phyloP scores from a whole-genome alignment of 2,329 filamentous ascomycete genomes.

The Talaromyces sp. region DNA sequence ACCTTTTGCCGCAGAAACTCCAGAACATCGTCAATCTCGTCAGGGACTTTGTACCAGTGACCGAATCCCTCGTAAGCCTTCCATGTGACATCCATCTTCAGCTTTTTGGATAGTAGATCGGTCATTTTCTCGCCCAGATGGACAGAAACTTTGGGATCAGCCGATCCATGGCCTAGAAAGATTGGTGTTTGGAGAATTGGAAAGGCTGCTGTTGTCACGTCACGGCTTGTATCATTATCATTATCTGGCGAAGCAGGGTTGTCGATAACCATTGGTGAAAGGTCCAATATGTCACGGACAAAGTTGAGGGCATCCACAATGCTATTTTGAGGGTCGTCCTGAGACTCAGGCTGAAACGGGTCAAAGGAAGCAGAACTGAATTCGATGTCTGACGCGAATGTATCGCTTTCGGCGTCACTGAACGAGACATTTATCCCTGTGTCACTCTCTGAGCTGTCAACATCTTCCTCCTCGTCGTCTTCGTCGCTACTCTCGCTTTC shows the following conservation, averaged over 20 bases:
- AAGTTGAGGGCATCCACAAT: background rate
- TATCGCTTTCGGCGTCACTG: background rate
- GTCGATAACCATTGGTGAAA: background rate
- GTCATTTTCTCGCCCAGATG: conserved; percentile 2
- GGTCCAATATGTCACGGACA: background rate
- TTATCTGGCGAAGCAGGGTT: too few relatives aligned
- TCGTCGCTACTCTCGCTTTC: conserved; percentile 7
- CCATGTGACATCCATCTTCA: conserved; percentile 25
- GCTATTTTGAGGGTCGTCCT: background rate
- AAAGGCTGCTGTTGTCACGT: background rate
- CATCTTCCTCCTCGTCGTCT: background rate
- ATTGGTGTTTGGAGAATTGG: background rate
- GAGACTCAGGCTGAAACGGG: background rate
- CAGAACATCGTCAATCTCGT: conserved; percentile 46
- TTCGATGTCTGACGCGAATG: background rate
- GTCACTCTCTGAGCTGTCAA: background rate
- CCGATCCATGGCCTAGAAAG: background rate
- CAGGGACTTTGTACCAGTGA: conserved; percentile 48
- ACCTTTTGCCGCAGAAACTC: conserved; percentile 26
- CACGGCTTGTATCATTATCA: too few relatives aligned
- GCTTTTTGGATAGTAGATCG: background rate
- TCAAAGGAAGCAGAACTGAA: background rate
- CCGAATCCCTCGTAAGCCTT: conserved; percentile 39
- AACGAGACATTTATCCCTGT: background rate
- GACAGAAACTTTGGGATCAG: background rate